Conservation (phyloP, 768 basidiomycete genomes). For the Trametes coccinea region DNA sequence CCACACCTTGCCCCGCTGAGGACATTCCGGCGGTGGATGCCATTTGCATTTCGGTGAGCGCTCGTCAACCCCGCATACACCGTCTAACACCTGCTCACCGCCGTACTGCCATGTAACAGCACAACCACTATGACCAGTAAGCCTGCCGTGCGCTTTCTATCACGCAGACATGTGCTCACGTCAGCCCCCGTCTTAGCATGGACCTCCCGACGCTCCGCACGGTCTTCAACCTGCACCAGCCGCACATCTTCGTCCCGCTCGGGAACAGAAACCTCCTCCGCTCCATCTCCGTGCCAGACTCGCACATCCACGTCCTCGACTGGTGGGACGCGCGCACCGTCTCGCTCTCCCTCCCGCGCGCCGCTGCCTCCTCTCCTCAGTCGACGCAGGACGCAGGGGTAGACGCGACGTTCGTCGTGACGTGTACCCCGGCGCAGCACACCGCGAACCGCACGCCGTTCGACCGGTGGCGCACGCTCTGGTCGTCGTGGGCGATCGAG, state of each 20-base stretch:
- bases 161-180: background rate
- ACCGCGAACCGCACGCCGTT: constrained; percentile 49
- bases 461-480: constrained; percentile 59
- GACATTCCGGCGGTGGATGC: constrained; percentile 52
- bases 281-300: constrained; percentile 32
- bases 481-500: constrained; percentile 67
- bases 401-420: constrained; percentile 43
- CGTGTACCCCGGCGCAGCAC: constrained; percentile 68
- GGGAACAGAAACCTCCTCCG: constrained; percentile 41
- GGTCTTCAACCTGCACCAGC: constrained; percentile 28
- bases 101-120: constrained; percentile 21
- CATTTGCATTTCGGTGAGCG: constrained; percentile 48
- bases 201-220: constrained; percentile 36
- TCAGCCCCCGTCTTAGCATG: constrained; percentile 26
- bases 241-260: constrained; percentile 49
- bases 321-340: constrained; percentile 47
- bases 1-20: constrained; percentile 39
- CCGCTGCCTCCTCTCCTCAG: background rate
- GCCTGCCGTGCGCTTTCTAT: background rate
- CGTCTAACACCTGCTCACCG: too few relatives aligned
- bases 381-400: background rate
- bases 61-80: background rate
- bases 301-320: constrained; percentile 45
- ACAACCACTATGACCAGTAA: constrained; percentile 42
- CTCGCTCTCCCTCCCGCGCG: constrained; percentile 30